These are phyloP conservation scores for Cryphonectria radicalis DNA, from an alignment of 2,329 filamentous ascomycete genomes.

Conservation along the genomic window DNA sequence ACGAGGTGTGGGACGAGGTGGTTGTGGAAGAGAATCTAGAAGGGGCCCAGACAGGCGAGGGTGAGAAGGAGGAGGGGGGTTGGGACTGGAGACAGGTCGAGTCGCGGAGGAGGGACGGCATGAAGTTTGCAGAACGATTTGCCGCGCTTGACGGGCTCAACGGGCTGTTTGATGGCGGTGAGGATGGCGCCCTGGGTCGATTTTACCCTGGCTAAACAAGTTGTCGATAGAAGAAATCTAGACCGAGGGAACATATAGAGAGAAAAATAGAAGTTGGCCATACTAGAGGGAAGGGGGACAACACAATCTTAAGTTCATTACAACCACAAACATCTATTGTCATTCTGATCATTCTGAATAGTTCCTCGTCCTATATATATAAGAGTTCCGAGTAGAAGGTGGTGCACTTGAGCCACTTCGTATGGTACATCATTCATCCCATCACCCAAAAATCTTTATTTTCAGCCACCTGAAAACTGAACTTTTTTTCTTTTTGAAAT, in stretches of 20 bases:
- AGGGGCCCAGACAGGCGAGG: conserved; percentile 37
- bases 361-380: background rate
- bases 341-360: background rate
- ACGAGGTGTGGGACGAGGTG: conserved; percentile 43
- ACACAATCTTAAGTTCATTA: background rate
- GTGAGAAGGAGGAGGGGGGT: conserved; percentile 36
- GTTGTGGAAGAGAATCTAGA: conserved; percentile 38
- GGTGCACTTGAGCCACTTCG: background rate
- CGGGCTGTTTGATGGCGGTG: conserved; percentile 57
- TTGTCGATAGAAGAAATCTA: background rate
- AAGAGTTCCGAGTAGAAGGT: background rate
- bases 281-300: background rate
- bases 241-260: background rate
- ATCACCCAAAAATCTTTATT: background rate
- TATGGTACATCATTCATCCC: conserved; percentile 9
- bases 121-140: conserved; percentile 60
- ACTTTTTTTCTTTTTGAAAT: background rate
- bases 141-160: conserved; percentile 59
- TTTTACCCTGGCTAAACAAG: conserved; percentile 39
- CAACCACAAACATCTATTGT: background rate
- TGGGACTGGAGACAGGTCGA: conserved; percentile 63
- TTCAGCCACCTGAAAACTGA: background rate
- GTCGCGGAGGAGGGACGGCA: conserved; percentile 57
- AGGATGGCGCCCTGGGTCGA: conserved; percentile 54
- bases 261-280: background rate